Base-by-base conservation (phyloP, 805 yeast species). In the Myxozyma geophila region DNA sequence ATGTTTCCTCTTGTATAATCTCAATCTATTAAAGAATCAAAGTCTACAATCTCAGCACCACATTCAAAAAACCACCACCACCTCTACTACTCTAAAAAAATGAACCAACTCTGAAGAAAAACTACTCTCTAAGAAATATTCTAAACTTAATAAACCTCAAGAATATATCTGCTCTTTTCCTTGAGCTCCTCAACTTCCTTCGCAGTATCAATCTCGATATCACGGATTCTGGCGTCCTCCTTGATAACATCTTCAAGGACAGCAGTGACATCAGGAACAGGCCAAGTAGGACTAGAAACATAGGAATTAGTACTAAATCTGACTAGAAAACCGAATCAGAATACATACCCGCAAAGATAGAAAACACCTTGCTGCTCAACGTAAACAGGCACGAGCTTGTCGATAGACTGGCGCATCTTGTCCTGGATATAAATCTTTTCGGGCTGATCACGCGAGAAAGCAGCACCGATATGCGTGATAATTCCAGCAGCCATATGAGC, bases 361-460 rank as follows among this genome's bases (percentile, higher is more conserved):
- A 93, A 93, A 33, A 92, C 87, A 62, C 98, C 98, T 62, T 87
- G 80, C 78, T 92, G 83, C 67, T 80, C 79, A 50, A 87, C 88
- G 77, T 93, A 85, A 56, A 97, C 92, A 49, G 85, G 89, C 54
- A 89, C 88, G 76, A 93, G 82, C 50, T 85, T 87, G 58, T 80
- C 82, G 72, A 90, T 78, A 63, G 85, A 83, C 75, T 91, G 90
- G 73, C 92, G 84, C 75, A 93, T 93, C 76, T 88, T 86, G 78
- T 93, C 98, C 79, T 93, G 98, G 72, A 93, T 93, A 78, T 93
- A 93, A 68, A 93, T 87, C 84, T 93, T 93, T 76, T 92, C 85
- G 8, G 93, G 89, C 79, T 93, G 98, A 78, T 93, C 98, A 83
- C 98, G 90, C 19, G 97, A 91, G 82, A 93, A 93, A 2, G 98